Conservation (phyloP, 176 grass and related monocot species). For the Avena sativa region DNA sequence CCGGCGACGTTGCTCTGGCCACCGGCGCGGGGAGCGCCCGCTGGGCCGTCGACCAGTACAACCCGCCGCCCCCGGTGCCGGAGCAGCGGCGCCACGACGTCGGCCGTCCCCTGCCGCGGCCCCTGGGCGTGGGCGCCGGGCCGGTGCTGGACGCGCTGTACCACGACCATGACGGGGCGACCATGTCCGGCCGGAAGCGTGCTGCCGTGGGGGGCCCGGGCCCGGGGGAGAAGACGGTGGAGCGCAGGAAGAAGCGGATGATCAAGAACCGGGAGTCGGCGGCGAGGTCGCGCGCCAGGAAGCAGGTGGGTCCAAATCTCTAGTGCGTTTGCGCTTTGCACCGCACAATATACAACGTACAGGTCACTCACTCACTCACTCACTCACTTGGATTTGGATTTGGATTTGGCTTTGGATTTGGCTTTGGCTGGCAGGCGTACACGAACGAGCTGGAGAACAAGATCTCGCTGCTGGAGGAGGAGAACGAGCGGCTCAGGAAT, state of each 20-base stretch:
- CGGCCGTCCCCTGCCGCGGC: slow-evolving; percentile 54
- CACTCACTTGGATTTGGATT: background rate
- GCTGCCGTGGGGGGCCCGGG: slow-evolving; percentile 16
- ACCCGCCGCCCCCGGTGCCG: background rate
- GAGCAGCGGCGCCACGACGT: slow-evolving; percentile 22
- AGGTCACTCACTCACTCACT: background rate
- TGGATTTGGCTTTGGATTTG: background rate
- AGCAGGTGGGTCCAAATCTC: slow-evolving; percentile 57
- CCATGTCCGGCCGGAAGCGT: slow-evolving; percentile 37
- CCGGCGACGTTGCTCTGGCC: slow-evolving; percentile 31
- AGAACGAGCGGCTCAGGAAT: slow-evolving; percentile 61
- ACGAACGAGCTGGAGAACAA: slow-evolving; percentile 93
- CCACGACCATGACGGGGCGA: slow-evolving; percentile 39
- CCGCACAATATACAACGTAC: background rate
- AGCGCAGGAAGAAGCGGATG: slow-evolving; percentile 93
- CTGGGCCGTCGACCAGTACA: slow-evolving; percentile 34
- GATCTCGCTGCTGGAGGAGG: slow-evolving; percentile 75
- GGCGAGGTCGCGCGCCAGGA: slow-evolving; percentile 86
- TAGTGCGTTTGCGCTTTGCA: background rate
- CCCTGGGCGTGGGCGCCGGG: slow-evolving; percentile 47
- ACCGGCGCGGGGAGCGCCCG: background rate
- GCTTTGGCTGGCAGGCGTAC: slow-evolving; percentile 63
- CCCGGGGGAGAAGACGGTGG: slow-evolving; percentile 44
- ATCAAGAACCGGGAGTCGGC: slow-evolving; percentile 97
- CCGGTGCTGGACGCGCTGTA: slow-evolving; percentile 71